Evolutionary conservation across 1,284 basidiomycete genomes (phyloP).

Genomic region (Gymnopus androsaceus): DNA sequence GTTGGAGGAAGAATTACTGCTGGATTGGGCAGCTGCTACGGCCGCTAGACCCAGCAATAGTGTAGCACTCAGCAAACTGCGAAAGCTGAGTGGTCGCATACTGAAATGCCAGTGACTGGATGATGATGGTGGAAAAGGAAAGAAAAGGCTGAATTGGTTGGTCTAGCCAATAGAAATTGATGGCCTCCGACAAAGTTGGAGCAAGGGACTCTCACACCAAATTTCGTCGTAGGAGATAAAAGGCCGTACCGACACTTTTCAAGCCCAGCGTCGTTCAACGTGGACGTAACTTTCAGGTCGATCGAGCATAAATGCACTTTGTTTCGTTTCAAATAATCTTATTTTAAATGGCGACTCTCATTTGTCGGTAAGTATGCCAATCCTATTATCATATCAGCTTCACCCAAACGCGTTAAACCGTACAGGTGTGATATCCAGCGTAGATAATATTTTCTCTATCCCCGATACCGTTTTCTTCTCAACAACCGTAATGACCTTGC

Average conservation of each 20-base stretch:
- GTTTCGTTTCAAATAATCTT: too few species aligned
- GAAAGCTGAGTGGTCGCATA: slow-evolving; percentile 22
- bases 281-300: too few species aligned
- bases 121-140: slow-evolving; percentile 19
- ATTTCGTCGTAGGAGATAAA: too few species aligned
- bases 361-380: neutral
- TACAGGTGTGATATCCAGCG: slow-evolving; percentile 18
- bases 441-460: slow-evolving; percentile 48
- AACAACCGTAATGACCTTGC: slow-evolving; percentile 65
- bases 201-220: too few species aligned
- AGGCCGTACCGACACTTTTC: too few species aligned
- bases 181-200: too few species aligned
- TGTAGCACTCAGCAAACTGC: slow-evolving; percentile 14
- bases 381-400: neutral
- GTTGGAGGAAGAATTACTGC: slow-evolving; percentile 18
- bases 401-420: slow-evolving; percentile 10
- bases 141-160: too few species aligned
- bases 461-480: slow-evolving; percentile 32
- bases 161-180: too few species aligned
- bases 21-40: slow-evolving; percentile 20
- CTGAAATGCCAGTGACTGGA: slow-evolving; percentile 3
- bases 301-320: too few species aligned
- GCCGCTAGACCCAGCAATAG: slow-evolving; percentile 14
- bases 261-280: too few species aligned
- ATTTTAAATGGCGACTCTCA: neutral